Percentiles rank a stretch among this genome's conserved stretches.
Evolutionary conservation across 495 filamentous ascomycete species (phyloP).

Genomic region (Aspergillus haitiensis): DNA sequence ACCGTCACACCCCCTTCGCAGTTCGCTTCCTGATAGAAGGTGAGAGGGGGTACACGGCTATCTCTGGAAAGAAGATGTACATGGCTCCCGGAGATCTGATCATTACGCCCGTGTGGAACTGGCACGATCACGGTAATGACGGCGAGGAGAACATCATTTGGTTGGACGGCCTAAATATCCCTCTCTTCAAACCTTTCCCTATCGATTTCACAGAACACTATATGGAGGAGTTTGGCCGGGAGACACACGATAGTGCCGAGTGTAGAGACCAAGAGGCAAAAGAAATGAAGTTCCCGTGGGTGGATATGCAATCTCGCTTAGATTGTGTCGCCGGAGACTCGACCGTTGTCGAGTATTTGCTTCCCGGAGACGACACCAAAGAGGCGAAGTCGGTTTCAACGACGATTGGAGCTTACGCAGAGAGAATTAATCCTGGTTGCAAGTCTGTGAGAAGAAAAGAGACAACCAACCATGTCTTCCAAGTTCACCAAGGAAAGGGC

Average conservation of each 20-base stretch:
- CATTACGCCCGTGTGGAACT: slow-evolving; percentile 5
- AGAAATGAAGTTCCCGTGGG: too few species aligned
- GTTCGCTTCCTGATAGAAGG: slow-evolving; percentile 4
- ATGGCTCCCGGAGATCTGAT: slow-evolving; percentile 1
- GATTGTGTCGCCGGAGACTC: background rate
- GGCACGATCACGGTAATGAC: slow-evolving; percentile 7
- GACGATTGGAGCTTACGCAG: background rate
- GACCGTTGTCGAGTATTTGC: too few species aligned
- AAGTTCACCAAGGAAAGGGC: background rate
- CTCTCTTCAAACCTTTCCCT: background rate
- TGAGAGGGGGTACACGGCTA: background rate
- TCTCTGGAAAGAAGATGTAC: slow-evolving; percentile 1
- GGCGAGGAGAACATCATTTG: background rate
- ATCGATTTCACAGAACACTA: slow-evolving; percentile 3
- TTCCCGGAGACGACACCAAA: background rate
- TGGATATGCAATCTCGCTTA: background rate
- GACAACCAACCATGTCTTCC: background rate
- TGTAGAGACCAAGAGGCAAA: too few species aligned
- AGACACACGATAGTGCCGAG: background rate
- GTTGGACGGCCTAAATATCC: slow-evolving; percentile 7
- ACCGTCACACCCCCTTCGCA: slow-evolving; percentile 8
- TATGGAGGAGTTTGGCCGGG: background rate
- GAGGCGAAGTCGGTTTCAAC: background rate
- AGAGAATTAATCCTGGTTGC: background rate
- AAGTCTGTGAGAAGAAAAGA: too few species aligned